phyloP scores from a whole-genome alignment of 208 protist species.

The Acanthamoeba triangularis region DNA sequence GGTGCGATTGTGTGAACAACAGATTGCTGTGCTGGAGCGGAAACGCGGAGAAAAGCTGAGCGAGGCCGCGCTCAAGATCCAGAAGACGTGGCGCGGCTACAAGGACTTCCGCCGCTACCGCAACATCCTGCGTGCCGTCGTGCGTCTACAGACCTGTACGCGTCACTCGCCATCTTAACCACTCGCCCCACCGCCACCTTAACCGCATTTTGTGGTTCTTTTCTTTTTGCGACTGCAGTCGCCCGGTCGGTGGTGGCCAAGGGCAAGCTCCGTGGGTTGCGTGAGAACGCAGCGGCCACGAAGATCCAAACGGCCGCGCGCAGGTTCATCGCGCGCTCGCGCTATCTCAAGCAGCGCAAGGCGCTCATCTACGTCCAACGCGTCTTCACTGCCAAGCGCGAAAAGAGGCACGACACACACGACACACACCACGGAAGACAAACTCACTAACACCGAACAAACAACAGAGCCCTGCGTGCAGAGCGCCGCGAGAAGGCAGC shows the following conservation, averaged over 20 bases:
- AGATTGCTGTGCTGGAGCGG: conserved; percentile 32
- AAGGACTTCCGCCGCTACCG: neutral
- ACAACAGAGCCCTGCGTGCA: neutral
- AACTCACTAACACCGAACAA: neutral
- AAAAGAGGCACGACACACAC: neutral
- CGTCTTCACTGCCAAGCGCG: conserved; percentile 21
- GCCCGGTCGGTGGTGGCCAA: conserved; percentile 19
- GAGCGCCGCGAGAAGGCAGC: conserved; percentile 44
- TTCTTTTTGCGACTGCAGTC: too few relatives aligned
- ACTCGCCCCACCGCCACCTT: neutral
- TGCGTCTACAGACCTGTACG: conserved; percentile 41
- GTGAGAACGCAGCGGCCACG: neutral
- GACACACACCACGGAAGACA: neutral
- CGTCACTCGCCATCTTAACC: neutral
- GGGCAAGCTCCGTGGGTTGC: neutral
- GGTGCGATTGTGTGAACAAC: neutral
- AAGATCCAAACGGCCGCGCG: conserved; percentile 14
- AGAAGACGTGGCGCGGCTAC: conserved; percentile 61
- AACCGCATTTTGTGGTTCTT: too few relatives aligned
- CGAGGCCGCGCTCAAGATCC: conserved; percentile 45
- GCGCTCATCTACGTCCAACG: conserved; percentile 55
- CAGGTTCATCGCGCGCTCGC: neutral
- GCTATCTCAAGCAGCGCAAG: conserved; percentile 8
- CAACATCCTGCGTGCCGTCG: neutral
- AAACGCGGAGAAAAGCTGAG: conserved; percentile 64